phyloP scores from a whole-genome alignment of 202 grass and related monocot genomes.

The Carex sylvatica region DNA sequence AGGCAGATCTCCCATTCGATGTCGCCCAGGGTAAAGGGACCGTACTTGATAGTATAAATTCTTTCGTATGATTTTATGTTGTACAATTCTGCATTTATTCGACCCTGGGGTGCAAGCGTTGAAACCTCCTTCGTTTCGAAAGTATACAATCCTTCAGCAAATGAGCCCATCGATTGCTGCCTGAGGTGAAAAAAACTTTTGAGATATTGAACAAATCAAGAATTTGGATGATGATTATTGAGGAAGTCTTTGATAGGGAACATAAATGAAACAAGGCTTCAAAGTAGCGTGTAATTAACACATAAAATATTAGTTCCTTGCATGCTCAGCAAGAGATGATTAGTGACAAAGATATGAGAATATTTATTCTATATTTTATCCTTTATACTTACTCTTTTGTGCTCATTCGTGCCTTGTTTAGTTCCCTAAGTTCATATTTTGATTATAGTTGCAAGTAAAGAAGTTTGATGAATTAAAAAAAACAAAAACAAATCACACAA shows the following conservation, averaged over 20 bases:
- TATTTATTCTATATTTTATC: not conserved
- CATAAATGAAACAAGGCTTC: not conserved
- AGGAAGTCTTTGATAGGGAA: no score
- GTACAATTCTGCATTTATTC: not conserved
- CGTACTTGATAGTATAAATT: not conserved
- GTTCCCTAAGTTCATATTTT: no score
- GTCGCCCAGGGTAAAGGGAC: not conserved
- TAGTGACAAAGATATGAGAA: no score
- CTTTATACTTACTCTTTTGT: no score
- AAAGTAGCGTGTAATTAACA: not conserved
- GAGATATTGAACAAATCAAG: not conserved
- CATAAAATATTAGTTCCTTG: not conserved
- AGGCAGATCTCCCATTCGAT: not conserved
- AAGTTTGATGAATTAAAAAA: no score
- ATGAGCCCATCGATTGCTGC: not conserved
- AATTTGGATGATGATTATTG: not conserved
- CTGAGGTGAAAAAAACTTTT: not conserved
- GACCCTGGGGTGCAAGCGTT: not conserved
- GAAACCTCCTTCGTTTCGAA: constrained; percentile 8
- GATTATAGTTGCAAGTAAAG: no score
- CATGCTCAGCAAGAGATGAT: constrained; percentile 5
- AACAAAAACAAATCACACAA: no score
- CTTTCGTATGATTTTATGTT: not conserved
- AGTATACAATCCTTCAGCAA: not conserved
- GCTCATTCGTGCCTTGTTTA: no score